These are phyloP conservation scores for Penicillium sclerotiorum DNA, from an alignment of 2,329 filamentous ascomycete species.

Conservation along the genomic window DNA sequence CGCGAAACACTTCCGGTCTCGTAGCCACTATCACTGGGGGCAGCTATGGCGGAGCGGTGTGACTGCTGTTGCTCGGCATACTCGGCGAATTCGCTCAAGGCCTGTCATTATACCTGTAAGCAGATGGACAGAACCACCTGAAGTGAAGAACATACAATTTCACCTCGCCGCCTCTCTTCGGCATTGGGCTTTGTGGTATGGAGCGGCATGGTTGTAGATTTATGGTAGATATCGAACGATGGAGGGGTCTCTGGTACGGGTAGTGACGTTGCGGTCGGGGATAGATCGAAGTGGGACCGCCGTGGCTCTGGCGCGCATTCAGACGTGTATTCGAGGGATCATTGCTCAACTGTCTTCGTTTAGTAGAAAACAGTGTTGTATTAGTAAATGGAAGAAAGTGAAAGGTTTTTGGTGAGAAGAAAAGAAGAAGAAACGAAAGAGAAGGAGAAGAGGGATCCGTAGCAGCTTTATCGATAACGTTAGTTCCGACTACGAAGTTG, in stretches of 20 bases:
- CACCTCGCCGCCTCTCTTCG: conserved; percentile 82
- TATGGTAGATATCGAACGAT: conserved; percentile 2
- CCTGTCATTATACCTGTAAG: conserved; percentile 49
- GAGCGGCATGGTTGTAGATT: conserved; percentile 36
- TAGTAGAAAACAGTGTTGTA: conserved; percentile 1
- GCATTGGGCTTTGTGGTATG: conserved; percentile 61
- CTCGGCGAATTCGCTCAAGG: conserved; percentile 93
- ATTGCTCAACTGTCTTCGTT: conserved; percentile 32
- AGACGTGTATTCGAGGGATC: conserved; percentile 48
- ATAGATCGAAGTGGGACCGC: conserved; percentile 28
- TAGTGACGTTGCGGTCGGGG: conserved; percentile 29
- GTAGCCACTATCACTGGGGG: conserved; percentile 46
- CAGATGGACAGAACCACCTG: neutral
- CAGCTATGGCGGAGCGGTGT: conserved; percentile 39
- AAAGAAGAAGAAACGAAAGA: conserved; percentile 5
- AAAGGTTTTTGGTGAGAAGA: neutral
- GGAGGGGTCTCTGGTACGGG: conserved; percentile 7
- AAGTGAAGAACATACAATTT: conserved; percentile 63
- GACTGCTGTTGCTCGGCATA: conserved; percentile 95
- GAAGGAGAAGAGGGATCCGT: conserved; percentile 9
- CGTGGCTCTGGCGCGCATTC: conserved; percentile 36
- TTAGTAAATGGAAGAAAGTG: neutral
- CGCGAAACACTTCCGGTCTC: conserved; percentile 37
- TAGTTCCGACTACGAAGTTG: neutral
- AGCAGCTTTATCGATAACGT: conserved; percentile 38